phyloP scores from a whole-genome alignment of 176 grass and related monocot genomes.

The Alopecurus myosuroides region DNA sequence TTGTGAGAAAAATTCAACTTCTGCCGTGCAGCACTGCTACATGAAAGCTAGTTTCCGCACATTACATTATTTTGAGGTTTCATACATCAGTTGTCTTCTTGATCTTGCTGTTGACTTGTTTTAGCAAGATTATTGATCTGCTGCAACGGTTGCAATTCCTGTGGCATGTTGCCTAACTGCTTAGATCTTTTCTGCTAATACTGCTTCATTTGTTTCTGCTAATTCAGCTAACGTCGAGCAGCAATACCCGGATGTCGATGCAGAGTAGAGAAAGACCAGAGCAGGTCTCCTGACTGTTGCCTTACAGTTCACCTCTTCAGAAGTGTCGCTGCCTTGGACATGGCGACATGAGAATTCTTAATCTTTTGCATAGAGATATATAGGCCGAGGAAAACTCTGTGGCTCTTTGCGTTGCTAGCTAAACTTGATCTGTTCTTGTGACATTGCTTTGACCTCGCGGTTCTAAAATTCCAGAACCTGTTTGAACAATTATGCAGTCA shows the following conservation, averaged over 20 bases:
- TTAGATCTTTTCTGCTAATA: background rate
- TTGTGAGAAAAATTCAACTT: background rate
- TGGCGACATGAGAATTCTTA: background rate
- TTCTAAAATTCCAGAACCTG: background rate
- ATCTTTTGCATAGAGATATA: background rate
- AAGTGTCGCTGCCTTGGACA: background rate
- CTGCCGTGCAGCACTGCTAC: background rate
- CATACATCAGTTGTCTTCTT: background rate
- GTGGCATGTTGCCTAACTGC: background rate
- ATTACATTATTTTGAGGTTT: too few relatives aligned
- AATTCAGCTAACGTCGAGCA: background rate
- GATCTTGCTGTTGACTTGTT: background rate
- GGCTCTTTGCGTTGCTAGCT: background rate
- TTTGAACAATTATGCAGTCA: background rate
- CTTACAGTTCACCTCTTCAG: background rate
- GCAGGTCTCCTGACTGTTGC: background rate
- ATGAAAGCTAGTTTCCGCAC: too few relatives aligned
- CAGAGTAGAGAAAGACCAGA: background rate
- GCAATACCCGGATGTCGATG: background rate
- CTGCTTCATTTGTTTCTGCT: background rate
- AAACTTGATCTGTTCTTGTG: background rate
- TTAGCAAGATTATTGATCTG: background rate
- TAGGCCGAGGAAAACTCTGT: background rate
- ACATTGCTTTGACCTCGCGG: background rate
- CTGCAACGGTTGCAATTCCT: background rate